Base-by-base conservation (phyloP, 441 rosid genomes). In the Bocquillonia castaneifolia region DNA sequence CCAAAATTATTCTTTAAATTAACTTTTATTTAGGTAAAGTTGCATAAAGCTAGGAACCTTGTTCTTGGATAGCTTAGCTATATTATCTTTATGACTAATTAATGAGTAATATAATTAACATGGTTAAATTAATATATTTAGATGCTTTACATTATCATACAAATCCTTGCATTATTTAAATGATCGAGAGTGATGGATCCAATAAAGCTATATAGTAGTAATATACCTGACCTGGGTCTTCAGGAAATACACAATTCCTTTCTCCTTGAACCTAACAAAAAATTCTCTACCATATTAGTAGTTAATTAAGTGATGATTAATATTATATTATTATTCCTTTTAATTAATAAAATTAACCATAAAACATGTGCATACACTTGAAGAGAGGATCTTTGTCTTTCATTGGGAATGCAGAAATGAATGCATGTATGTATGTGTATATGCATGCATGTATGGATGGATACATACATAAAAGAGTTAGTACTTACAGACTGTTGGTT, bases 191-290 rank as follows among this genome's bases (percentile, higher is more conserved):
- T 71, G 66, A 52, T 68, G 73, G 67, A 76, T 76, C 70, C 73
- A 63, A 72, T 68, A 82, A 83, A 81, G 86, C 13, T 18, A 57
- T 31, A 8, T 18, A 51, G 26, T n/a, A 55, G 39, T 39, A 56
- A 25, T 56, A 70, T 73, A 85, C 93, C 88, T 87, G 96, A 81
- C 92, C 89, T 78, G 86, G 90, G 77, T 90, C 96, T 74, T 86
- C 95, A 76, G 96, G 90, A 82, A 90, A 88, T 70, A 86, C 79
- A 77, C 87, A 72, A 67, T 78, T 83, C 80, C 87, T 81, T 64
- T 90, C 89, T 52, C 89, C 91, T 79, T 78, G 88, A 72, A 84
- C 87, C 98, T 90, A 82, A 53, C 66, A 65, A 65, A 18, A 57
- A 64, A 52, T 25, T 22, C 31, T 18, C 62, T 28, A 26, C 15